Base-by-base conservation (phyloP, 306 rosid species). In the Cicer judaicum region DNA sequence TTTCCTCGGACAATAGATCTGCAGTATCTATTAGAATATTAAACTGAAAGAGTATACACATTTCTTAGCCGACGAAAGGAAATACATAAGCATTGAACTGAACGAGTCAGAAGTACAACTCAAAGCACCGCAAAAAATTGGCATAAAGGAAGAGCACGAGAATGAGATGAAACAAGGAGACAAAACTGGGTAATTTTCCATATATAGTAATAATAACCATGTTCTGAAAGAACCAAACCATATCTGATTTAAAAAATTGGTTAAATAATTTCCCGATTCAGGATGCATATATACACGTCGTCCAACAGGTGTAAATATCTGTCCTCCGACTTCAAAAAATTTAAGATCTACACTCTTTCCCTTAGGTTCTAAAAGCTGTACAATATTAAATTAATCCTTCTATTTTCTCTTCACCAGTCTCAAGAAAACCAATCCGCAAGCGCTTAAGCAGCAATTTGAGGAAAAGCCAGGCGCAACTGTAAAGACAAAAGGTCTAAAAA, bases 281-380 rank as follows among this genome's bases (percentile, higher is more conserved):
- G 62, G 54, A 72, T 74, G 64, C 47, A 21, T 78, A 75, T 83
- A 57, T 81, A 86, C 84, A 81, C 43, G 80, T 48, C 67, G 59
- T 36, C 59, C 10, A 52, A 48, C 13, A 62, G 74, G 18, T 38
- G 72, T 56, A 43, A 24, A 2, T 38, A 72, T 62, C 70, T 77
- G 74, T 63, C 65, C 19, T 6, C 13, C 18, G 59, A 56, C 21
- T 56, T 63, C 29, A 62, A 62, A 81, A 81, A 68, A 15, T 62
- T 70, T 5, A 75, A 62, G 72, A 46, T 46, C 84, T 72, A 83
- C 68, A 70, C 44, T 61, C 70, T 77, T 44, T 61, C 57, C 74
- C 61, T 79, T 56, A 57, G 82, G 66, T 81, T 75, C 78, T 75
- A 79, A 81, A 83, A 70, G 78, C 87, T 85, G 85, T 89, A 83